Conservation (phyloP, 495 filamentous ascomycete genomes). For the Neurospora tetrasperma region DNA sequence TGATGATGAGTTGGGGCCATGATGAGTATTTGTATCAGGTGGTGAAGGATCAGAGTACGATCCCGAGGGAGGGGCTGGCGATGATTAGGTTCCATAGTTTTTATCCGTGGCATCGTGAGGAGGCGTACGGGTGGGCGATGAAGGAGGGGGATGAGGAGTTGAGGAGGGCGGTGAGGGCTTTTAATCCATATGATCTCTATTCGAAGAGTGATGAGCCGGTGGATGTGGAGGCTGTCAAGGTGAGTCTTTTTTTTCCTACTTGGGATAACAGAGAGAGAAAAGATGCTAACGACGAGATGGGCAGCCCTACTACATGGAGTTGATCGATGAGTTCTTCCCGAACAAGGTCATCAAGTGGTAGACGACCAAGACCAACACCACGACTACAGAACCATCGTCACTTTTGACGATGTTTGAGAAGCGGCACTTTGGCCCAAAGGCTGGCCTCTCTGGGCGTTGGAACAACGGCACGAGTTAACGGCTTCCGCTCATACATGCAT, state of each 20-base stretch:
- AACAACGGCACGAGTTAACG: not conserved
- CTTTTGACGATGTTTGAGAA: not conserved
- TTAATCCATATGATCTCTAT: conserved; percentile 88
- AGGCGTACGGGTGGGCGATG: conserved; percentile 73
- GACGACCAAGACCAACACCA: not conserved
- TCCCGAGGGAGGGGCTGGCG: conserved; percentile 72
- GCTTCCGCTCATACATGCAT: not conserved
- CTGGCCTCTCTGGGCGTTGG: not conserved
- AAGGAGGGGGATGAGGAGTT: conserved; percentile 67
- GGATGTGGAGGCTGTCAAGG: conserved; percentile 61
- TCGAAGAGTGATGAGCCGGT: conserved; percentile 81
- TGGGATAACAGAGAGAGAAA: not conserved
- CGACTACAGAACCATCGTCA: not conserved
- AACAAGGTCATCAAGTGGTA: conserved; percentile 70
- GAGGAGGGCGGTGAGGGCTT: conserved; percentile 70
- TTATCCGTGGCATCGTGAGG: conserved; percentile 78
- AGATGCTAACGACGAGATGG: not conserved
- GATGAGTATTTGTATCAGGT: conserved; percentile 88
- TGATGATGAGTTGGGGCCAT: conserved; percentile 88
- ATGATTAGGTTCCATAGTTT: conserved; percentile 89
- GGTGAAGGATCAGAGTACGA: conserved; percentile 61
- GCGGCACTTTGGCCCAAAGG: not conserved
- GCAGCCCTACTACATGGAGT: conserved; percentile 70
- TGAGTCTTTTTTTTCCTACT: conserved; percentile 10
- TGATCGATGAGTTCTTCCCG: conserved; percentile 81